phyloP scores from a whole-genome alignment of 208 protist genomes.

The Jaenimonas drosophilae region DNA sequence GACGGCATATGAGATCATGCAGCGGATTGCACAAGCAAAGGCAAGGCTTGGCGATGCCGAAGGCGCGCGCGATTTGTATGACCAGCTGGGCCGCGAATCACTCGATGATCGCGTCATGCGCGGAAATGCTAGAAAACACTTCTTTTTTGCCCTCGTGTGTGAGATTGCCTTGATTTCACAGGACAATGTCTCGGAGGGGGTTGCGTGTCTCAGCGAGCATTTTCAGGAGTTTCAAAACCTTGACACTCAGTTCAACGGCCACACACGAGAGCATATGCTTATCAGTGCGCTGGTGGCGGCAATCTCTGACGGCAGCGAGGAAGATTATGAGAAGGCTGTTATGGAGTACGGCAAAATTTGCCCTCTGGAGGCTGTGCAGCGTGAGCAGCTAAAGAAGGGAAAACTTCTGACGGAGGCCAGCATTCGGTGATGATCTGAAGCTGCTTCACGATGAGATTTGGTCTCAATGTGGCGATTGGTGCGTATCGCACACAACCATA shows the following conservation, averaged over 20 bases:
- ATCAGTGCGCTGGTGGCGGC: constrained; percentile 71
- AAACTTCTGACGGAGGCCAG: too few species aligned
- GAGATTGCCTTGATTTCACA: constrained; percentile 61
- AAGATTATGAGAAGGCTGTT: constrained; percentile 59
- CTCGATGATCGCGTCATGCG: constrained; percentile 67
- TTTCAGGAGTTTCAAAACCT: constrained; percentile 80
- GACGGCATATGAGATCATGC: constrained; percentile 47
- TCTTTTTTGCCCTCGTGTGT: constrained; percentile 73
- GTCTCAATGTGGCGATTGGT: too few species aligned
- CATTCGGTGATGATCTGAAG: too few species aligned
- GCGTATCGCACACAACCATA: too few species aligned
- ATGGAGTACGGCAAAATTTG: constrained; percentile 73
- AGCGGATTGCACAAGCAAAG: constrained; percentile 71
- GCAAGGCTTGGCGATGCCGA: constrained; percentile 54
- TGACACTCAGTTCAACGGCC: constrained; percentile 77
- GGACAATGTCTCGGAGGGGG: constrained; percentile 44
- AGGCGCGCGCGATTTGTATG: constrained; percentile 50
- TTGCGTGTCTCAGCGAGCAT: constrained; percentile 52
- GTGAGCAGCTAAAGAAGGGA: constrained; percentile 66
- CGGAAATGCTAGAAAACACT: constrained; percentile 57
- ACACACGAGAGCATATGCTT: constrained; percentile 83
- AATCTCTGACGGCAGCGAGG: constrained; percentile 40
- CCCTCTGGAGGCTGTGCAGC: constrained; percentile 45
- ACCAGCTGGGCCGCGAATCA: constrained; percentile 53
- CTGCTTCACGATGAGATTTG: too few species aligned